Evolutionary conservation across 768 basidiomycete species (phyloP).

Genomic region (Suillus bovinus): DNA sequence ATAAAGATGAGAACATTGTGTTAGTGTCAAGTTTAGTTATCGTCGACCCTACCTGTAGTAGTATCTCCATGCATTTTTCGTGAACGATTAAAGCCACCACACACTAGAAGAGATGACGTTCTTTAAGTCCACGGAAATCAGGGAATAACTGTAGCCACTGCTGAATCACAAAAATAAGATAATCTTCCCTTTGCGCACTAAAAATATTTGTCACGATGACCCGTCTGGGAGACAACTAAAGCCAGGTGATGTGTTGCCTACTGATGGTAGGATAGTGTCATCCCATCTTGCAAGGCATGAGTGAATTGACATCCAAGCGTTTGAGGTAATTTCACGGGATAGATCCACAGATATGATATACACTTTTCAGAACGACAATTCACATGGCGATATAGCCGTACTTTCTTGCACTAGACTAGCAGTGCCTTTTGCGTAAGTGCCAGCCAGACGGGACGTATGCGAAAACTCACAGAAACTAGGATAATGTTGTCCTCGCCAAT

Average conservation of each 20-base stretch:
- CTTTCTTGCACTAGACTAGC: slow-evolving; percentile 14
- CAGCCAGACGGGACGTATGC: background rate
- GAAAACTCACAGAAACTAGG: slow-evolving; percentile 30
- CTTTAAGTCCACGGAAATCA: background rate
- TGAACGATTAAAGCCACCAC: background rate
- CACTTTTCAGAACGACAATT: background rate
- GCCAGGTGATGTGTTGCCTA: background rate
- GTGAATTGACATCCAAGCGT: background rate
- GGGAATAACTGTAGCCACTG: too few species aligned
- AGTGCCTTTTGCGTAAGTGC: slow-evolving; percentile 2
- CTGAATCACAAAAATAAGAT: background rate
- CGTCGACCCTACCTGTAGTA: background rate
- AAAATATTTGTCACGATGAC: background rate
- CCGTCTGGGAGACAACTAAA: background rate
- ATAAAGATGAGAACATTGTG: background rate
- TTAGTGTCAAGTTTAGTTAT: background rate
- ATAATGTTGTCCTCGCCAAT: slow-evolving; percentile 37
- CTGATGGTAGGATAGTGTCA: background rate
- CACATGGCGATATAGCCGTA: slow-evolving; percentile 33
- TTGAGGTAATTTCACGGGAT: background rate
- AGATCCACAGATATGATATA: background rate
- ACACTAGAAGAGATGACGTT: background rate
- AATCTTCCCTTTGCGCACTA: background rate
- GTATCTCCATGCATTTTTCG: background rate
- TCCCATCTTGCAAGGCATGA: background rate